phyloP scores from a whole-genome alignment of 2,329 filamentous ascomycete genomes.

The Cercospora berteroae region DNA sequence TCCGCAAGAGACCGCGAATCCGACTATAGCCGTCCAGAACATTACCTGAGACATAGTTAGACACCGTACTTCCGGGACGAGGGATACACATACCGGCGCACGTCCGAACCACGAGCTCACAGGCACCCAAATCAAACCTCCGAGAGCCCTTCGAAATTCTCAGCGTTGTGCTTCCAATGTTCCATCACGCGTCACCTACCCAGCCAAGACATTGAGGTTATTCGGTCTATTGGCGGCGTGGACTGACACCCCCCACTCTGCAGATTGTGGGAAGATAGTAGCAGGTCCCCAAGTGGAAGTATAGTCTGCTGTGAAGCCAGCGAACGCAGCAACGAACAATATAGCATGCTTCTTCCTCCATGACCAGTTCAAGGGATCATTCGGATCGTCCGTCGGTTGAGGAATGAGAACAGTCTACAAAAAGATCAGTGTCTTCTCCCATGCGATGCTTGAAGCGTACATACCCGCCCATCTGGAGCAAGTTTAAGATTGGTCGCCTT shows the following conservation, averaged over 20 bases:
- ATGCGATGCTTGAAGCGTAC: not conserved
- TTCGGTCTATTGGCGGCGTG: not conserved
- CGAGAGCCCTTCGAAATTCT: not conserved
- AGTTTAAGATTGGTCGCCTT: not conserved
- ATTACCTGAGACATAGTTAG: not conserved
- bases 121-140: slow-evolving; percentile 7
- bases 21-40: slow-evolving; percentile 3
- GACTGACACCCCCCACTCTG: not conserved
- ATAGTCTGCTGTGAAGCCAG: slow-evolving; percentile 2
- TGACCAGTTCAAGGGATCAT: slow-evolving; percentile 10
- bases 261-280: not conserved
- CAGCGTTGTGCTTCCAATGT: not conserved
- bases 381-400: not conserved
- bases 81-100: not conserved
- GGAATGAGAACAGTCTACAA: not conserved
- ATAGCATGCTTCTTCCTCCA: not conserved
- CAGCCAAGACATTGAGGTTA: slow-evolving; percentile 1
- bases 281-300: not conserved
- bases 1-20: not conserved
- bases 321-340: not conserved
- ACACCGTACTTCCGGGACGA: not conserved
- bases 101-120: not conserved
- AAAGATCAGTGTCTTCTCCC: not conserved
- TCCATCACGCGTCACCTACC: not conserved
- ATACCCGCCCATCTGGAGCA: not conserved